Conservation (phyloP, 352 stramenopile species). For the Phytophthora foliorum region DNA sequence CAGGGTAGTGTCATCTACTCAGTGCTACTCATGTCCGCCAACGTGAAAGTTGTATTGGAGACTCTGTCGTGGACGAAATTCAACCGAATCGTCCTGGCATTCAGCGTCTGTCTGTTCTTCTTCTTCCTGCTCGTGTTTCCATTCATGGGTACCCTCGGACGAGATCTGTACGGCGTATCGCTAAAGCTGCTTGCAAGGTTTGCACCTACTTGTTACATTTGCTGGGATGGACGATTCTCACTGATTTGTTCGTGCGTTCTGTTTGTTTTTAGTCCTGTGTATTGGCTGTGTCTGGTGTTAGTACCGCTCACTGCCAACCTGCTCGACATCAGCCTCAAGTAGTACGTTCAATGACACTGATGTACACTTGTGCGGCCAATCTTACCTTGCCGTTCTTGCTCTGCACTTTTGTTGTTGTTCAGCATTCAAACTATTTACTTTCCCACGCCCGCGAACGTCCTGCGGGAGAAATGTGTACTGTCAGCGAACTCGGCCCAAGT, state of each 20-base stretch:
- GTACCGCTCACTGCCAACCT: slow-evolving; percentile 71
- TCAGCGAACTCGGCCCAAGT: slow-evolving; percentile 56
- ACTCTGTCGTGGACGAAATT: slow-evolving; percentile 84
- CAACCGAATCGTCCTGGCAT: slow-evolving; percentile 63
- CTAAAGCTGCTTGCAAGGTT: slow-evolving; percentile 63
- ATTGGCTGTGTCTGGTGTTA: slow-evolving; percentile 76
- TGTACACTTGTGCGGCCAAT: background rate
- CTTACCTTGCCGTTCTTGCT: background rate
- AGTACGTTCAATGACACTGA: slow-evolving; percentile 49
- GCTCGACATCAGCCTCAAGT: slow-evolving; percentile 71
- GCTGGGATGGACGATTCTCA: background rate
- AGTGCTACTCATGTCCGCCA: slow-evolving; percentile 78
- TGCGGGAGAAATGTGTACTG: slow-evolving; percentile 69
- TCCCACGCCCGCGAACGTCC: slow-evolving; percentile 69
- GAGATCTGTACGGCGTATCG: slow-evolving; percentile 66
- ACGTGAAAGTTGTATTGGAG: slow-evolving; percentile 80
- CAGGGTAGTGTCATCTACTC: slow-evolving; percentile 80
- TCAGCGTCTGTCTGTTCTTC: slow-evolving; percentile 70
- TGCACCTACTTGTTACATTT: background rate
- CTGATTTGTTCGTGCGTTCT: background rate
- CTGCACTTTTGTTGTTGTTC: background rate
- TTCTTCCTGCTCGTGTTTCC: slow-evolving; percentile 74
- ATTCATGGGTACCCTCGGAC: slow-evolving; percentile 55
- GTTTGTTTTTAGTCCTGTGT: slow-evolving; percentile 52
- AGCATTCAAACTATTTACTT: slow-evolving; percentile 76